Percentiles rank a stretch among this genome's conserved stretches.
These are phyloP conservation scores for Scenedesmus sp. DNA, from an alignment of 163 green algal species.

Conservation along the genomic window DNA sequence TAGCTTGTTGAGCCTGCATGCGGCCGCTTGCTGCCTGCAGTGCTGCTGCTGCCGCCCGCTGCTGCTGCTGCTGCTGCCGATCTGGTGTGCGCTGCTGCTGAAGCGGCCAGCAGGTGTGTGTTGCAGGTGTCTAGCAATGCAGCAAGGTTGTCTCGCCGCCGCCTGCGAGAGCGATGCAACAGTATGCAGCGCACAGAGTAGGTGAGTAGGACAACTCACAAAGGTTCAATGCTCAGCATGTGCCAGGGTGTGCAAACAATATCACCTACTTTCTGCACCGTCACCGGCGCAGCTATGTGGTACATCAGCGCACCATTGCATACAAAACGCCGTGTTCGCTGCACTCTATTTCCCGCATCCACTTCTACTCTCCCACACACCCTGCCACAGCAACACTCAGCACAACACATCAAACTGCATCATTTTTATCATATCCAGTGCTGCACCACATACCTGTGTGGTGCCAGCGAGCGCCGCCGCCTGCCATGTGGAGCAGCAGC, in stretches of 20 bases:
- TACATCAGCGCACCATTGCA: too few species aligned
- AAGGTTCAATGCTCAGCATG: too few species aligned
- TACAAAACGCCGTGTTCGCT: too few species aligned
- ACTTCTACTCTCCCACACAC: too few species aligned
- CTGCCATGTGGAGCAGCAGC: neutral
- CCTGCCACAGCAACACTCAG: neutral
- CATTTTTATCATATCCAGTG: too few species aligned
- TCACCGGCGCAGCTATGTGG: too few species aligned
- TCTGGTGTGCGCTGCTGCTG: neutral
- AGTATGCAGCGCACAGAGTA: neutral
- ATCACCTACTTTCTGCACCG: too few species aligned
- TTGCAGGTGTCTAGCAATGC: neutral
- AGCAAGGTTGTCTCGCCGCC: neutral
- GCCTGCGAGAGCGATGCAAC: neutral
- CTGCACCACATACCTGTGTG: neutral
- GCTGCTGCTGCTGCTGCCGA: slow-evolving; percentile 24
- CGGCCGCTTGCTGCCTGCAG: neutral
- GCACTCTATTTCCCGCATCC: too few species aligned
- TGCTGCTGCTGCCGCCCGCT: neutral
- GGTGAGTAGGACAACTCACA: neutral
- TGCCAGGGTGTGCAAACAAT: too few species aligned
- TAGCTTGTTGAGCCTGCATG: neutral
- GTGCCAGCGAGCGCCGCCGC: neutral
- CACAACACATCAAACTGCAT: neutral
- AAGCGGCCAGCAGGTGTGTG: neutral